Percentiles rank a stretch among this genome's conserved stretches.
These are phyloP conservation scores for Solanum appendiculatum DNA, from an alignment of 257 asterid species.

Conservation along the genomic window DNA sequence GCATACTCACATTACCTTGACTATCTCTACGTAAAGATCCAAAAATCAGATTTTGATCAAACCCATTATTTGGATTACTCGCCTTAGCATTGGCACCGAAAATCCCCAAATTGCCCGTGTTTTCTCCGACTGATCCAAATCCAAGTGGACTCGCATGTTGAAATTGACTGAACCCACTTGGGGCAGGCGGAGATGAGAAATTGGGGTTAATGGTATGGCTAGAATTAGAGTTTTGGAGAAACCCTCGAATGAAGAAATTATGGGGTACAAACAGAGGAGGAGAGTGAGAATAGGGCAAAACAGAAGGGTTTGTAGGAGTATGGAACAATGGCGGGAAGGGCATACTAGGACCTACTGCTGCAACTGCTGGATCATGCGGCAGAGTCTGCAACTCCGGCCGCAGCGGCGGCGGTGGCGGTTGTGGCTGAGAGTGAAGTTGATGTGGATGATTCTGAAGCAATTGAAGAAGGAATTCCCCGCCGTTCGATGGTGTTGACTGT, in stretches of 20 bases:
- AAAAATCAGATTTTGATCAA: constrained; percentile 41
- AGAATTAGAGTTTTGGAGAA: constrained; percentile 50
- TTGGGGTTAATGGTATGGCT: constrained; percentile 12
- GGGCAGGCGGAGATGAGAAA: constrained; percentile 19
- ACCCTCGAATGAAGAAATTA: constrained; percentile 23
- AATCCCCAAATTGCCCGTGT: constrained; percentile 17
- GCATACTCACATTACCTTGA: not conserved
- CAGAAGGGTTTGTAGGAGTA: not conserved
- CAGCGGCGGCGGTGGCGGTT: not conserved
- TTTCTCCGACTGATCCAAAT: constrained; percentile 7
- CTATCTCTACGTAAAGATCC: constrained; percentile 36
- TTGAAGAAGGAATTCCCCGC: constrained; percentile 80
- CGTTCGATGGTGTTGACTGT: constrained; percentile 15
- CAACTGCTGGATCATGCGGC: constrained; percentile 77
- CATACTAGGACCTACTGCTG: constrained; percentile 55
- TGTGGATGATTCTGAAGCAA: constrained; percentile 45
- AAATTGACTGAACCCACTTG: constrained; percentile 18
- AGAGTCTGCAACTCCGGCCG: constrained; percentile 17
- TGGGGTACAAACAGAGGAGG: constrained; percentile 47
- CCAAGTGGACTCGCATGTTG: constrained; percentile 25
- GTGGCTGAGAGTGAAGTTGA: constrained; percentile 6
- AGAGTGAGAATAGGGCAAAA: constrained; percentile 10
- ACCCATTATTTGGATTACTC: constrained; percentile 5
- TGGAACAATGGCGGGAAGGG: constrained; percentile 17
- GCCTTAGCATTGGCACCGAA: constrained; percentile 9